Conservation (phyloP, 331 rosid species). For the Acacia concinna region DNA sequence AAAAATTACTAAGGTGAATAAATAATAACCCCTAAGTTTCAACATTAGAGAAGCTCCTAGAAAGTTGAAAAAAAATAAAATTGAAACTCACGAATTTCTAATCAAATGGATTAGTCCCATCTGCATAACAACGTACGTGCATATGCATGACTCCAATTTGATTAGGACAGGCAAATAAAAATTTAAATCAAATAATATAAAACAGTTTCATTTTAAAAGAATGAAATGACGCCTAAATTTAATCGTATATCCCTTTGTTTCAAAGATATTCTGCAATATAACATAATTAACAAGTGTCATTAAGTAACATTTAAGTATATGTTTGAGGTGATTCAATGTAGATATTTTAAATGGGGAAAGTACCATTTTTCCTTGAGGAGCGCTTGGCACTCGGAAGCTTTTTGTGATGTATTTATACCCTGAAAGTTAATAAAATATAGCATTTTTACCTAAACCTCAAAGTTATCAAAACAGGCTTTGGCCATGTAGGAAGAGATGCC, state of each 20-base stretch:
- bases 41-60: not conserved
- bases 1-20: not conserved
- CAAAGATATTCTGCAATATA: not conserved
- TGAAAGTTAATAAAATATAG: no score
- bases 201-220: not conserved
- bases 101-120: not conserved
- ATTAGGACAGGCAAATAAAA: not conserved
- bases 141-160: not conserved
- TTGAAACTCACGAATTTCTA: not conserved
- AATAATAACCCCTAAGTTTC: not conserved
- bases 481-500: no score
- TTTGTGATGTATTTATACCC: no score
- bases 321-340: not conserved
- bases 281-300: not conserved
- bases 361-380: no score
- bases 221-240: not conserved
- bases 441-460: no score
- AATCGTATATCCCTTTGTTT: not conserved
- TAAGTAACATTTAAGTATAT: not conserved
- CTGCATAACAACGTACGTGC: not conserved
- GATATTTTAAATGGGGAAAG: not conserved
- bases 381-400: no score
- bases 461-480: no score
- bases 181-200: not conserved
- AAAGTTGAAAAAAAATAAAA: not conserved